A percentile compares a stretch with the other conserved stretches of the same genome.
These are phyloP conservation scores for Setaria viridis DNA, from an alignment of 202 grass and related monocot species.

Conservation along the genomic window DNA sequence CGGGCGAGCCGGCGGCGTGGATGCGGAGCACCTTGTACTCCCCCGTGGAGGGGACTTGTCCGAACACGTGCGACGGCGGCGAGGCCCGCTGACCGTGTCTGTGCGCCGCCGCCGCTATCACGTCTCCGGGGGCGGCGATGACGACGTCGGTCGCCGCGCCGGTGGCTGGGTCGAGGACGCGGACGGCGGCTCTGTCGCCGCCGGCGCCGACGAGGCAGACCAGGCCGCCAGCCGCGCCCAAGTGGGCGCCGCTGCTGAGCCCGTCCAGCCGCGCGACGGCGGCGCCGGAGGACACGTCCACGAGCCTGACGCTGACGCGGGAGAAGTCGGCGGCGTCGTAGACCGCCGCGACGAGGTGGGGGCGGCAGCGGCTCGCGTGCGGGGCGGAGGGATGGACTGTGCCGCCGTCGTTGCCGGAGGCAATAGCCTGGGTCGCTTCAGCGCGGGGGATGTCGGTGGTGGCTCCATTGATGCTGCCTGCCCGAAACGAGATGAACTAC, in stretches of 20 bases:
- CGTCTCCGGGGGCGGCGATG: too few relatives aligned
- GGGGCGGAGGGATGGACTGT: too few relatives aligned
- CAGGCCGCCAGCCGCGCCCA: not conserved
- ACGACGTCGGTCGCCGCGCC: not conserved
- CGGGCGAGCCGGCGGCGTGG: not conserved
- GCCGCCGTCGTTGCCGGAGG: not conserved
- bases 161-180: slow-evolving; percentile 10
- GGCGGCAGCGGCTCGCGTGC: too few relatives aligned
- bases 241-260: not conserved
- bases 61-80: not conserved
- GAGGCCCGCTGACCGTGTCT: too few relatives aligned
- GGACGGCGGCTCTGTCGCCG: not conserved
- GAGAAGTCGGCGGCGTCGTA: not conserved
- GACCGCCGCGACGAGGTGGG: not conserved
- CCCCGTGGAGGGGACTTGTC: not conserved
- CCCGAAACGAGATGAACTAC: too few relatives aligned
- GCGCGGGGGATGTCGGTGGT: not conserved
- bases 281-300: not conserved
- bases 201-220: not conserved
- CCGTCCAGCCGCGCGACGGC: not conserved
- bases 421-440: not conserved
- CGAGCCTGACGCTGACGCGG: not conserved
- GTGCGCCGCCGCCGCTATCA: too few relatives aligned
- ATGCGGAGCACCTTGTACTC: not conserved
- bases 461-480: not conserved